Evolutionary conservation across 2,329 filamentous ascomycete genomes (phyloP), one percentile per base, ranked within the genome.

Genomic region (Microdochium nivale): DNA sequence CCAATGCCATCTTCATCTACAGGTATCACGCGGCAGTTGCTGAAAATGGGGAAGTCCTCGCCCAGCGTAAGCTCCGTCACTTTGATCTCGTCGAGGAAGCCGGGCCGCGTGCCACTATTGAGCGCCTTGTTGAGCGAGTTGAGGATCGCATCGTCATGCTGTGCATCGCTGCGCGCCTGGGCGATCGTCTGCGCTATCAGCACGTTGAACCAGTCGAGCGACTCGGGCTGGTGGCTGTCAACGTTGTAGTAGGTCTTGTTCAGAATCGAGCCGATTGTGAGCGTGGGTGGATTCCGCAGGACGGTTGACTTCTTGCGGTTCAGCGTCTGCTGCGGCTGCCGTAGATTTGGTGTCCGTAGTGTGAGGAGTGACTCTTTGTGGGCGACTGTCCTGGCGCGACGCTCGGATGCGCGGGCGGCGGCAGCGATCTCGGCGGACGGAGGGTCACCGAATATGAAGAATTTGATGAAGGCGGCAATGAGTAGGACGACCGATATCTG

Each of bases 161-260:
- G 88, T 2, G 94, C 94, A 62, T 97, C 95, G 59, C 87, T 89
- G 54, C 94, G 80, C 61, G 97, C 88, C 67, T 99, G 94, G 1
- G 94, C 92, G 58, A 99, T 95, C 0, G 94, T 96, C 70, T 99
- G 94, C 2, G 91, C 94, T 49, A 97, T 85, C 51, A 99, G 76
- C 25, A 99, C 94, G 65, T 99, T 99, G 78, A 99, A 97, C 94
- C 94, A 99, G 69, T 99, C 94, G 54, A 99, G 71, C 53, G 88
- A 95, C 69, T 99, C 94, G 1, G 94, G 94, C 68, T 97, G 94
- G 67, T 99, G 94, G 54, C 89, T 90, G 60, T 95, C 81, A 44
- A 94, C 89, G 64, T 95, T 96, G 73, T 99, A 99, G 69, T 96
- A 99, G 23, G 94, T 97, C 73, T 99, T 99, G 60, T 86, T 86